Percentiles rank a stretch among this genome's conserved stretches.
These are phyloP conservation scores for Meira nashicola DNA, from an alignment of 1,284 basidiomycete species.

Conservation along the genomic window DNA sequence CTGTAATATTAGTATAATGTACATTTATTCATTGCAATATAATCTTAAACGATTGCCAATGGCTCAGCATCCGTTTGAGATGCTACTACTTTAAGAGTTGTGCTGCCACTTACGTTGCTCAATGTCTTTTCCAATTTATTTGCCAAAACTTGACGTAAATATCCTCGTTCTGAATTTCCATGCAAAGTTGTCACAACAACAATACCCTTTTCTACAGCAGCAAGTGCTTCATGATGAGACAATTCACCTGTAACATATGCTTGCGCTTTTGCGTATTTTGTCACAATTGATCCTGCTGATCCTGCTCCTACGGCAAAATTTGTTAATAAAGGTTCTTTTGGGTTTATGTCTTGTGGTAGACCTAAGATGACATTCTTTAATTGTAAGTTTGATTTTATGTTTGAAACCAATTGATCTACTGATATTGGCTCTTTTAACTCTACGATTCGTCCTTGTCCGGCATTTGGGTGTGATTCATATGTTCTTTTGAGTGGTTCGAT, in stretches of 20 bases:
- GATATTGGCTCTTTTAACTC: constrained; percentile 10
- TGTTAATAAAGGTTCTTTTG: not conserved
- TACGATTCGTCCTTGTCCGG: constrained; percentile 29
- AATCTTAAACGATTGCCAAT: not conserved
- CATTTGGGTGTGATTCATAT: not conserved
- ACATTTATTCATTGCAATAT: not conserved
- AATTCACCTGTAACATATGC: not conserved
- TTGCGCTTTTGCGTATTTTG: not conserved
- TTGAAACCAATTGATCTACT: not conserved
- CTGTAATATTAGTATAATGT: not conserved
- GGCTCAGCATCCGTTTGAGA: not conserved
- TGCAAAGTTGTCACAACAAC: constrained; percentile 48
- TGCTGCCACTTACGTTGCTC: not conserved
- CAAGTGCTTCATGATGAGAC: constrained; percentile 46
- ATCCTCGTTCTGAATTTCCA: constrained; percentile 46
- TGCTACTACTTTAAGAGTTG: not conserved
- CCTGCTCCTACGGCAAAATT: too few relatives aligned
- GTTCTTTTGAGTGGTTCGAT: constrained; percentile 14
- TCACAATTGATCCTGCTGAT: too few relatives aligned
- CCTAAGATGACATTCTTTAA: not conserved
- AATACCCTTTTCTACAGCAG: constrained; percentile 38
- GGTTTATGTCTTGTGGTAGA: not conserved
- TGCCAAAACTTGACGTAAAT: constrained; percentile 30
- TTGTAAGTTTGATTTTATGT: not conserved
- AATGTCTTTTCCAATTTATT: constrained; percentile 19